Conservation (phyloP, 2,329 filamentous ascomycete species). For the Neonectria coccinea region DNA sequence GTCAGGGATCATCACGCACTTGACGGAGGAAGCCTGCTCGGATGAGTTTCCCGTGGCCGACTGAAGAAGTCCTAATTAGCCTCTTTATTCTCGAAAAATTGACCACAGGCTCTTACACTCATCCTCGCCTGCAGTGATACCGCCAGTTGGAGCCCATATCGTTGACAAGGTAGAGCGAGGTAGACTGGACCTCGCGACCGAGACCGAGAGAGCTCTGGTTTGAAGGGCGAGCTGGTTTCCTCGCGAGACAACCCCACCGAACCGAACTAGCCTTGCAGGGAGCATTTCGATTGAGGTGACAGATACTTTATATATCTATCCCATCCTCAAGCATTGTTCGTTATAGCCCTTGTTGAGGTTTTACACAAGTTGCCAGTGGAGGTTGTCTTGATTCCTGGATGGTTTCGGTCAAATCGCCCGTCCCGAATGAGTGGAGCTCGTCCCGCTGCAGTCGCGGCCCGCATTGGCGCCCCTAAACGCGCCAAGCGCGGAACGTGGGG, state of each 20-base stretch:
- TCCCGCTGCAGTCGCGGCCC: slow-evolving; percentile 9
- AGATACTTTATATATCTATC: not conserved
- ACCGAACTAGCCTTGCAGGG: slow-evolving; percentile 26
- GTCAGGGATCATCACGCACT: slow-evolving; percentile 56
- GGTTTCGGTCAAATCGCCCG: slow-evolving; percentile 23
- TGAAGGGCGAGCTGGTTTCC: slow-evolving; percentile 26
- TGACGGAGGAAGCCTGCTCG: slow-evolving; percentile 80
- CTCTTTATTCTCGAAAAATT: not conserved
- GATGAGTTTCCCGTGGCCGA: slow-evolving; percentile 74
- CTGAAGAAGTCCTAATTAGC: slow-evolving; percentile 52
- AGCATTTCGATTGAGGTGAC: slow-evolving; percentile 30
- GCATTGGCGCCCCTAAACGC: slow-evolving; percentile 34
- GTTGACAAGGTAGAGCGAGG: slow-evolving; percentile 67
- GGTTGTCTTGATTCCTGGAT: slow-evolving; percentile 13
- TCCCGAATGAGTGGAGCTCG: slow-evolving; percentile 23
- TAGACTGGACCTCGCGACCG: slow-evolving; percentile 50
- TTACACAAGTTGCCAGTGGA: slow-evolving; percentile 1
- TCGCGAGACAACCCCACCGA: slow-evolving; percentile 24
- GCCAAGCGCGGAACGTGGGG: slow-evolving; percentile 38
- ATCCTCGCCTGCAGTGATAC: slow-evolving; percentile 68
- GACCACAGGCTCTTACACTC: slow-evolving; percentile 58
- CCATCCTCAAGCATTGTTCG: slow-evolving; percentile 5
- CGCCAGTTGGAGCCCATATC: slow-evolving; percentile 83
- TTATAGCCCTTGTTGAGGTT: not conserved
- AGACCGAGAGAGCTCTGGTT: slow-evolving; percentile 39